Percentiles rank a stretch among this genome's conserved stretches.
Conservation (phyloP, 2,329 filamentous ascomycete genomes). For the Xylaria sp. region DNA sequence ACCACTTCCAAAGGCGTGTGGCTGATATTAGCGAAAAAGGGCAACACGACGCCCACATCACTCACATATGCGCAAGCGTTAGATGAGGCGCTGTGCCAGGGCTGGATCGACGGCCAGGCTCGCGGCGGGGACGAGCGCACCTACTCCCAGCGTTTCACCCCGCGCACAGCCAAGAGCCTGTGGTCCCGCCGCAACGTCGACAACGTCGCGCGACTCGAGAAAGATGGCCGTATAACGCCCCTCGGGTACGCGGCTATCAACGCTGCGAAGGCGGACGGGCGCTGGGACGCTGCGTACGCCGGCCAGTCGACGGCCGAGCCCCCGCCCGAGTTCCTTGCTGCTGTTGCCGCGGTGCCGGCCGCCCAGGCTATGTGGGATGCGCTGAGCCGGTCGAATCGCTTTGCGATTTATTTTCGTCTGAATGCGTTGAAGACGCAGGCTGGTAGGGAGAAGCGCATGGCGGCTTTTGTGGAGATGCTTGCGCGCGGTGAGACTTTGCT, state of each 20-base stretch:
- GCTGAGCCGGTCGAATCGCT: constrained; percentile 32
- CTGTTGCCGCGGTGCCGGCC: constrained; percentile 30
- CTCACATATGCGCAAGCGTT: constrained; percentile 52
- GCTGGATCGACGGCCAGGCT: constrained; percentile 67
- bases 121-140: constrained; percentile 49
- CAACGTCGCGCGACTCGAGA: constrained; percentile 52
- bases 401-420: constrained; percentile 34
- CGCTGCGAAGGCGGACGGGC: constrained; percentile 60
- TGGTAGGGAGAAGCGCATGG: constrained; percentile 33
- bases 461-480: constrained; percentile 37
- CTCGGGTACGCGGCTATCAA: constrained; percentile 57
- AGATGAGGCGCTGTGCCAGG: constrained; percentile 63
- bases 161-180: constrained; percentile 57
- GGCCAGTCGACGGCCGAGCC: constrained; percentile 53
- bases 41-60: constrained; percentile 32
- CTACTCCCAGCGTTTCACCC: constrained; percentile 64
- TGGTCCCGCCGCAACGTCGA: constrained; percentile 67
- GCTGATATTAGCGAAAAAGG: constrained; percentile 40
- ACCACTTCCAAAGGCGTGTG: constrained; percentile 36
- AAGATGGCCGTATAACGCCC: constrained; percentile 54
- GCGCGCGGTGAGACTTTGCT: constrained; percentile 30
- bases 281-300: constrained; percentile 64
- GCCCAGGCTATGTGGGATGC: constrained; percentile 31
- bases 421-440: constrained; percentile 35
- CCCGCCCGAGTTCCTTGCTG: constrained; percentile 53